A percentile compares a stretch with the other conserved stretches of the same genome.
Evolutionary conservation across 2,329 filamentous ascomycete genomes (phyloP).

Genomic region (Xylariaceae sp.): DNA sequence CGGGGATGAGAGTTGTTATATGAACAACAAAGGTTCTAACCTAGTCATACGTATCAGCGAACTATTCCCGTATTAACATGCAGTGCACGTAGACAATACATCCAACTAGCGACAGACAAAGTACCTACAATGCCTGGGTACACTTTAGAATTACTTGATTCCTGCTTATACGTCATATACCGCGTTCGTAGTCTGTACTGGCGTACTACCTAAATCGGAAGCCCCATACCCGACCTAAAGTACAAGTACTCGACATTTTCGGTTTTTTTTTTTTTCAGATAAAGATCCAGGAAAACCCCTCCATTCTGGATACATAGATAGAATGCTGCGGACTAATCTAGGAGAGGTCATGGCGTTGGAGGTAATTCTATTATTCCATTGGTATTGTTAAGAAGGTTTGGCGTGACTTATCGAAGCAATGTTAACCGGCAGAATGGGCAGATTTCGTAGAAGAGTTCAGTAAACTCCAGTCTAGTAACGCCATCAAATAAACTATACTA

Average conservation of each 20-base stretch:
- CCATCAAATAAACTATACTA: not conserved
- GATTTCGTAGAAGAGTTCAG: not conserved
- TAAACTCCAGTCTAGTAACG: not conserved
- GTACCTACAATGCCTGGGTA: not conserved
- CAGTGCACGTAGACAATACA: too few relatives aligned
- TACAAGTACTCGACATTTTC: constrained; percentile 9
- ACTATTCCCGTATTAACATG: too few relatives aligned
- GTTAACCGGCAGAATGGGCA: constrained; percentile 3
- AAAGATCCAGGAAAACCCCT: too few relatives aligned
- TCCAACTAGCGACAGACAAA: too few relatives aligned
- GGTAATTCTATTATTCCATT: not conserved
- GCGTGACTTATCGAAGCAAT: not conserved
- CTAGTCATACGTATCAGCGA: not conserved
- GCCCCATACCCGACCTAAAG: constrained; percentile 6
- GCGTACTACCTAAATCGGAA: constrained; percentile 4
- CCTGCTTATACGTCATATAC: constrained; percentile 20
- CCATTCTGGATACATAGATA: too few relatives aligned
- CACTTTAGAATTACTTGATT: not conserved
- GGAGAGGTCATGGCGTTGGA: not conserved
- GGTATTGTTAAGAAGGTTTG: not conserved
- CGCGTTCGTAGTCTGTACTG: constrained; percentile 1
- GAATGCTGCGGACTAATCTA: not conserved
- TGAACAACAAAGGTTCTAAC: constrained; percentile 8
- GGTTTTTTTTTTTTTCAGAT: too few relatives aligned
- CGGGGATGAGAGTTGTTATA: constrained; percentile 14